Base-by-base conservation (phyloP, 495 filamentous ascomycete species). In the Aspergillus heteromorphus region DNA sequence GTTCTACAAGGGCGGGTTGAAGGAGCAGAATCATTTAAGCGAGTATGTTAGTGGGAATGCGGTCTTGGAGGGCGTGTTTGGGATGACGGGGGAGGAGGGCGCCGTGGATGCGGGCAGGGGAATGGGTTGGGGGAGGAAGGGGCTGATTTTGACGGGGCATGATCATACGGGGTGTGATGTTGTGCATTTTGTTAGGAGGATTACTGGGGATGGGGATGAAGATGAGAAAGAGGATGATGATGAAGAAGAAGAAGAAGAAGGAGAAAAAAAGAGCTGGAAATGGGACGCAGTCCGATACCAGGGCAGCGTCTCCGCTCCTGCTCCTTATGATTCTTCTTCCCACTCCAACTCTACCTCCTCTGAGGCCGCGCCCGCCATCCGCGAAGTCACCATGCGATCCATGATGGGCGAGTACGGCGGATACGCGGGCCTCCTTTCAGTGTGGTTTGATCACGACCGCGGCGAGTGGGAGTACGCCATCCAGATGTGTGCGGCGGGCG, bases 381-480 rank as follows among this genome's bases (percentile, higher is more conserved):
- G 91, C 2, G 93, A 97, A 70, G 82, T 97, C 49, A 98, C 93
- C 0, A 87, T 97, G 5, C 81, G 90, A n/a, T 95, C 90, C 60
- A 97, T 98, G 93, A 98, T 98, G 93, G 93, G 92, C 20, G 87
- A 87, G 21, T 97, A 84, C 63, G 85, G 83, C 17, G 93, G 93
- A 4, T 91, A 95, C 66, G 92, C 90, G 0, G 95, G 89, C 0
- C 73, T 98, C 25, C 65, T 98, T 40, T 91, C 85, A 38, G 75
- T 87, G 2, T 98, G 95, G 95, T 97, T 91, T 64, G 88, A 97
- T 68, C 45, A 78, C 36, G 73, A 63, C 8, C 57, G 48, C 42
- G 58, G 51, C 72, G 84, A 88, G 59, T 98, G 93, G 93, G 76
- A 76, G 58, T 88, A 88, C 48, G 89, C 89, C 53, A 91, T 91